Percentiles rank a stretch among this genome's conserved stretches.
These are phyloP conservation scores for Colletotrichum echinochloae DNA, from an alignment of 2,329 filamentous ascomycete genomes.

Conservation along the genomic window DNA sequence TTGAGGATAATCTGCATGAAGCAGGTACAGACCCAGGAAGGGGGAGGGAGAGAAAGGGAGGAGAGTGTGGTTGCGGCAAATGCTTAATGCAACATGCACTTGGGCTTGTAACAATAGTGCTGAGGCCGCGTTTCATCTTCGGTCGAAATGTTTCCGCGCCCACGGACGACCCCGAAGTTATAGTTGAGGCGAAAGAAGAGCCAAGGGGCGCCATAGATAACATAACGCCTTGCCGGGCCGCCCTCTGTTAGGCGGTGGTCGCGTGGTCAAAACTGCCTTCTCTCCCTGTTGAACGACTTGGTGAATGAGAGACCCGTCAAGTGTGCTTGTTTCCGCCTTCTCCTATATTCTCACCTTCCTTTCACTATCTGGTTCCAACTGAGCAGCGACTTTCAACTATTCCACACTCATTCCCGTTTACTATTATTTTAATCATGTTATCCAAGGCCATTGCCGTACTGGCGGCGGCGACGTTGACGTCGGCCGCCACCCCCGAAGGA, in stretches of 20 bases:
- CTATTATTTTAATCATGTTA: constrained; percentile 47
- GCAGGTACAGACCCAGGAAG: constrained; percentile 25
- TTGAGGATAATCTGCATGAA: constrained; percentile 22
- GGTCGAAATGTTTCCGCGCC: constrained; percentile 33
- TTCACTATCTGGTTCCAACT: constrained; percentile 16
- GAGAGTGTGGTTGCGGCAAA: constrained; percentile 31
- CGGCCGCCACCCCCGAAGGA: constrained; percentile 56
- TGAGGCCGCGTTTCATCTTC: constrained; percentile 38
- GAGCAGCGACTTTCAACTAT: constrained; percentile 8
- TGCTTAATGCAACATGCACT: constrained; percentile 33
- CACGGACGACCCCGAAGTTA: constrained; percentile 18
- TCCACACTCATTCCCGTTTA: constrained; percentile 23
- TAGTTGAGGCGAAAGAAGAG: constrained; percentile 8
- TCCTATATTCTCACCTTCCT: constrained; percentile 16
- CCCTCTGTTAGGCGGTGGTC: not conserved
- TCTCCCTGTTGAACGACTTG: constrained; percentile 34
- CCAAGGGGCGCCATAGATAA: constrained; percentile 27
- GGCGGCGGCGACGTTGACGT: constrained; percentile 48
- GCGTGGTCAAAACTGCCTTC: constrained; percentile 16
- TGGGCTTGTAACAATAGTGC: constrained; percentile 33
- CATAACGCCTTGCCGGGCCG: constrained; percentile 20
- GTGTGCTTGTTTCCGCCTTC: constrained; percentile 41
- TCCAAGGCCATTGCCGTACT: constrained; percentile 48
- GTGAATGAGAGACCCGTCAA: constrained; percentile 17
- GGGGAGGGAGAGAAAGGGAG: too few relatives aligned